A percentile compares a stretch with the other conserved stretches of the same genome.
Conservation (phyloP, 2,329 filamentous ascomycete species). For the Geosmithia flava region DNA sequence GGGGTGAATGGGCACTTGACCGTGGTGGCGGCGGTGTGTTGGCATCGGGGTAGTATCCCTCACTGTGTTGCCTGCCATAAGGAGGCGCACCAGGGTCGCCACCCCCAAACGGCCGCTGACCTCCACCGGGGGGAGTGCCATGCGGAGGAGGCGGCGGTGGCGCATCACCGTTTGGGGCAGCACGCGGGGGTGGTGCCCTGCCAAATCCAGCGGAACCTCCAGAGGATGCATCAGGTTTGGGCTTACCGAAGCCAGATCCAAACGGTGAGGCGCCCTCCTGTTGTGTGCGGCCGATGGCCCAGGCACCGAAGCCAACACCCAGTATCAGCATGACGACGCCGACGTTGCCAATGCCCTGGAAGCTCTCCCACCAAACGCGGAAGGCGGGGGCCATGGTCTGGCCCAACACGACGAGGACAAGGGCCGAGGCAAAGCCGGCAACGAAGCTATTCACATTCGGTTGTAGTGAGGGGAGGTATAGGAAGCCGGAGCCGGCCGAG, state of each 20-base stretch:
- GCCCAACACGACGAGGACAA: slow-evolving; percentile 62
- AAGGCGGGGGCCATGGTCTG: slow-evolving; percentile 62
- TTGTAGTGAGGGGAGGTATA: slow-evolving; percentile 84
- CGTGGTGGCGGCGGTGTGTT: slow-evolving; percentile 12
- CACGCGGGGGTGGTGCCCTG: slow-evolving; percentile 11
- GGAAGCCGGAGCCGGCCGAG: slow-evolving; percentile 75
- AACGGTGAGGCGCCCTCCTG: slow-evolving; percentile 9
- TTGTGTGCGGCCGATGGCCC: slow-evolving; percentile 41
- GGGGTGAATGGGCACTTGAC: slow-evolving; percentile 25
- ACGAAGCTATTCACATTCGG: slow-evolving; percentile 85
- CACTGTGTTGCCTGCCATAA: slow-evolving; percentile 1
- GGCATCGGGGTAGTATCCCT: slow-evolving; percentile 4
- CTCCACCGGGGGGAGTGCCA: slow-evolving; percentile 4
- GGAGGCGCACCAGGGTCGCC: slow-evolving; percentile 1
- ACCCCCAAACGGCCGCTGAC: slow-evolving; percentile 3
- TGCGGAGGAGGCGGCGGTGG: slow-evolving; percentile 17
- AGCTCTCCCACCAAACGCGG: slow-evolving; percentile 58
- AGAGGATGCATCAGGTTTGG: slow-evolving; percentile 1
- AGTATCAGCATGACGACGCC: slow-evolving; percentile 62
- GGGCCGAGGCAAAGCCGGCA: slow-evolving; percentile 68
- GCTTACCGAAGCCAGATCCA: slow-evolving; percentile 1
- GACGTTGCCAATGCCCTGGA: slow-evolving; percentile 59
- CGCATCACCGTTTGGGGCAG: slow-evolving; percentile 17
- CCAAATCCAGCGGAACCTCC: slow-evolving; percentile 5
- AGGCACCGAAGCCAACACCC: slow-evolving; percentile 64